These are phyloP conservation scores for Chlorella vulgaris DNA, from an alignment of 139 green algal genomes.

Conservation along the genomic window DNA sequence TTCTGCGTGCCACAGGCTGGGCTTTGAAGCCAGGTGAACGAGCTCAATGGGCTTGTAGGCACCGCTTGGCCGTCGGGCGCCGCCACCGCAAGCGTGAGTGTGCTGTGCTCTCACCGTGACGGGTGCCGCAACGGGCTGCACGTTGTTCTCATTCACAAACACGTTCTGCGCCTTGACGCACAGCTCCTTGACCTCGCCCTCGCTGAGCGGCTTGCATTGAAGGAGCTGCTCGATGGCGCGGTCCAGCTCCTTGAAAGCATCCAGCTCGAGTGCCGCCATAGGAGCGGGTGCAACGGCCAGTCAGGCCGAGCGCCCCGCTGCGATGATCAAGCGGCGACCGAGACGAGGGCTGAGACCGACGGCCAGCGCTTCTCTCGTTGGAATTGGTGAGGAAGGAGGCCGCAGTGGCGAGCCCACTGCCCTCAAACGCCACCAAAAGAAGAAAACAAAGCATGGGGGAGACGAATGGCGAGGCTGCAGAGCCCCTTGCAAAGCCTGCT, in stretches of 20 bases:
- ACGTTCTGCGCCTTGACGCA: conserved; percentile 95
- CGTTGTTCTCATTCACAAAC: conserved; percentile 92
- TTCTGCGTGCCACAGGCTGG: too few relatives aligned
- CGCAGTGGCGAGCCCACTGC: too few relatives aligned
- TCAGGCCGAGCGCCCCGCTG: background rate
- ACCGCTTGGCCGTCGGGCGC: background rate
- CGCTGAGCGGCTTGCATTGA: conserved; percentile 90
- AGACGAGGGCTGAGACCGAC: too few relatives aligned
- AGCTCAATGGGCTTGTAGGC: too few relatives aligned
- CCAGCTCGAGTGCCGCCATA: conserved; percentile 27
- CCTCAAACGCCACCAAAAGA: too few relatives aligned
- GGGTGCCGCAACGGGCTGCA: conserved; percentile 92
- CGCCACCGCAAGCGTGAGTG: background rate
- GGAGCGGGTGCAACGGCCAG: background rate
- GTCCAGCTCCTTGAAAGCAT: conserved; percentile 73
- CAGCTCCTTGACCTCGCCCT: conserved; percentile 89
- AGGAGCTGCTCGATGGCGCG: conserved; percentile 85
- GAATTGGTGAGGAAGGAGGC: too few relatives aligned
- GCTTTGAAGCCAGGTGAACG: too few relatives aligned
- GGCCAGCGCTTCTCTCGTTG: too few relatives aligned
- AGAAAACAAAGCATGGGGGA: too few relatives aligned
- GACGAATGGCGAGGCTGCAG: too few relatives aligned
- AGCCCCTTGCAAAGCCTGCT: too few relatives aligned
- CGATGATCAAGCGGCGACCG: background rate
- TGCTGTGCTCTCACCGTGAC: conserved; percentile 75